Conservation (phyloP, 192 early-diverging fungal species). For the Coemansia sp. region DNA sequence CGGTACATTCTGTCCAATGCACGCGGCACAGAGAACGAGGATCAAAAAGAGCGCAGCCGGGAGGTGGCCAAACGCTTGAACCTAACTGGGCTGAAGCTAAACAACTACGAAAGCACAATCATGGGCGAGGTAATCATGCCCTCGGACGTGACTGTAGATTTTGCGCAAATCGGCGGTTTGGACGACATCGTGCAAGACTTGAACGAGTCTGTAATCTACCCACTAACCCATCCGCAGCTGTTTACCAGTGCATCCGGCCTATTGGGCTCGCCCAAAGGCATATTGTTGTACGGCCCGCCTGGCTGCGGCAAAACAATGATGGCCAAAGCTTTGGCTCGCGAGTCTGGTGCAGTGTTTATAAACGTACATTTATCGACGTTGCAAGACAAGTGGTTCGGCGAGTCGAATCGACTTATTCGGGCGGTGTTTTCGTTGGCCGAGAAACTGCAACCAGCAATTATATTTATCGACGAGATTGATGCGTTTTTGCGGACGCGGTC, state of each 20-base stretch:
- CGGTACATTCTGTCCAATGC: slow-evolving; percentile 76
- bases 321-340: slow-evolving; percentile 95
- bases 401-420: slow-evolving; percentile 90
- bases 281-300: slow-evolving; percentile 92
- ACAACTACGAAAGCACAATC: slow-evolving; percentile 92
- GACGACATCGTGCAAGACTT: slow-evolving; percentile 89
- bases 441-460: slow-evolving; percentile 93
- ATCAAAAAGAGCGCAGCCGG: slow-evolving; percentile 69
- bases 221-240: slow-evolving; percentile 88
- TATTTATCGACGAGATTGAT: slow-evolving; percentile 99
- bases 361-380: slow-evolving; percentile 96
- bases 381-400: slow-evolving; percentile 98
- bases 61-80: slow-evolving; percentile 37
- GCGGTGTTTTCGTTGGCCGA: slow-evolving; percentile 91
- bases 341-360: slow-evolving; percentile 97
- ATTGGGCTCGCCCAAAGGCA: slow-evolving; percentile 90
- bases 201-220: slow-evolving; percentile 95
- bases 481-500: slow-evolving; percentile 89
- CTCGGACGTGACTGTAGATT: slow-evolving; percentile 84
- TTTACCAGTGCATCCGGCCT: slow-evolving; percentile 83
- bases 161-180: slow-evolving; percentile 90
- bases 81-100: slow-evolving; percentile 64
- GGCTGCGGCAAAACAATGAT: slow-evolving; percentile 98
- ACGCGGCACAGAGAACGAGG: slow-evolving; percentile 73
- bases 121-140: slow-evolving; percentile 90